A percentile compares a stretch with the other conserved stretches of the same genome.
phyloP scores from a whole-genome alignment of 75 land plant genomes.

The Ceratopteris richardii region DNA sequence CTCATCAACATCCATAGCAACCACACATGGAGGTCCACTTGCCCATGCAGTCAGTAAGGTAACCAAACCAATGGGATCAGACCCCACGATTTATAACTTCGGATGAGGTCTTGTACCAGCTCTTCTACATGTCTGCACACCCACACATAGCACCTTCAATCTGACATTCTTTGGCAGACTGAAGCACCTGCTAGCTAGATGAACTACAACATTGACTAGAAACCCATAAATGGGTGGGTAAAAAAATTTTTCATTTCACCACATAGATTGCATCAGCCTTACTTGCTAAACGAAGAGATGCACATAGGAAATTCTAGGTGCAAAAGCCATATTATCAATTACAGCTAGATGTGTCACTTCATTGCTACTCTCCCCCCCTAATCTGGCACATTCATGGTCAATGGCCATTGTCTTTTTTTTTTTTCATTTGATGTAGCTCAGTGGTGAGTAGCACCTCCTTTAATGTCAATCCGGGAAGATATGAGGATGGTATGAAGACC shows the following conservation, averaged over 20 bases:
- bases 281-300: constrained; percentile 52
- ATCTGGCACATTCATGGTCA: constrained; percentile 35
- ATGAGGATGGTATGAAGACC: too few species aligned
- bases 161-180: constrained; percentile 36
- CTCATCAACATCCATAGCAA: constrained; percentile 67
- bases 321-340: constrained; percentile 36
- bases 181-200: constrained; percentile 33
- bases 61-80: constrained; percentile 83
- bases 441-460: too few species aligned
- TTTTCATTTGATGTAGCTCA: too few species aligned
- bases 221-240: constrained; percentile 91
- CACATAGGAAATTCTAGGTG: constrained; percentile 30
- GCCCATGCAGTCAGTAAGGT: constrained; percentile 78
- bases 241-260: constrained; percentile 80
- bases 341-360: constrained; percentile 21
- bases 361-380: constrained; percentile 24
- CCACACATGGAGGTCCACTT: constrained; percentile 63
- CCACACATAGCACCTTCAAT: constrained; percentile 46
- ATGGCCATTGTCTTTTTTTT: constrained; percentile 43
- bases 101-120: constrained; percentile 66
- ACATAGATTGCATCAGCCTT: constrained; percentile 80
- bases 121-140: constrained; percentile 80
- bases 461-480: too few species aligned
- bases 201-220: constrained; percentile 64
- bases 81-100: constrained; percentile 65